Percentiles rank a stretch among this genome's conserved stretches.
These are phyloP conservation scores for Stagonosporopsis tanaceti DNA, from an alignment of 2,329 filamentous ascomycete species.

Conservation along the genomic window DNA sequence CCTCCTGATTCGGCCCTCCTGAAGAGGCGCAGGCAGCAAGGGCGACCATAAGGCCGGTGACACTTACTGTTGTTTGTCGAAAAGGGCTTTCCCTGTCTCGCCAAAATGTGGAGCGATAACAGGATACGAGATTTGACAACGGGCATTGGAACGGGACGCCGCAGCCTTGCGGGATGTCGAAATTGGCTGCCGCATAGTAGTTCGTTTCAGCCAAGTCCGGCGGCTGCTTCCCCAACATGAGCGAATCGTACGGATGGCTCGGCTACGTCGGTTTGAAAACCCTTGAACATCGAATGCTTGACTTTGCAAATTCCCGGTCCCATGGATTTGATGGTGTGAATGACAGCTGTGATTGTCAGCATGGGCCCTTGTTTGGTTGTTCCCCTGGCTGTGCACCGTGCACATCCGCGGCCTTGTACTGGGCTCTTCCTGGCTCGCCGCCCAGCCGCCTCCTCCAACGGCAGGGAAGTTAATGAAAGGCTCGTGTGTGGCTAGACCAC, in stretches of 20 bases:
- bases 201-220: constrained; percentile 18
- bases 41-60: constrained; percentile 15
- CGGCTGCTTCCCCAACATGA: constrained; percentile 4
- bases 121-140: constrained; percentile 16
- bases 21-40: constrained; percentile 7
- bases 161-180: constrained; percentile 15
- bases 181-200: constrained; percentile 18
- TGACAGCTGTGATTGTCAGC: background rate
- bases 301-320: background rate
- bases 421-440: background rate
- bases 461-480: constrained; percentile 13
- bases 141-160: constrained; percentile 14
- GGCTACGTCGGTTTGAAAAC: background rate
- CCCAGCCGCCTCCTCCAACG: constrained; percentile 5
- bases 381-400: constrained; percentile 9
- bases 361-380: constrained; percentile 6
- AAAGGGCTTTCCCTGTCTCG: constrained; percentile 3
- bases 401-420: constrained; percentile 3
- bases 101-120: constrained; percentile 13
- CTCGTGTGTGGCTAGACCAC: constrained; percentile 12
- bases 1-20: background rate
- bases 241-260: background rate
- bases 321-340: background rate
- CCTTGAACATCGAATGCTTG: constrained; percentile 2
- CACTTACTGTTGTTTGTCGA: constrained; percentile 11